These are phyloP conservation scores for Debaryomyces subglobosus DNA, from an alignment of 1,139 yeast genomes.

Conservation along the genomic window DNA sequence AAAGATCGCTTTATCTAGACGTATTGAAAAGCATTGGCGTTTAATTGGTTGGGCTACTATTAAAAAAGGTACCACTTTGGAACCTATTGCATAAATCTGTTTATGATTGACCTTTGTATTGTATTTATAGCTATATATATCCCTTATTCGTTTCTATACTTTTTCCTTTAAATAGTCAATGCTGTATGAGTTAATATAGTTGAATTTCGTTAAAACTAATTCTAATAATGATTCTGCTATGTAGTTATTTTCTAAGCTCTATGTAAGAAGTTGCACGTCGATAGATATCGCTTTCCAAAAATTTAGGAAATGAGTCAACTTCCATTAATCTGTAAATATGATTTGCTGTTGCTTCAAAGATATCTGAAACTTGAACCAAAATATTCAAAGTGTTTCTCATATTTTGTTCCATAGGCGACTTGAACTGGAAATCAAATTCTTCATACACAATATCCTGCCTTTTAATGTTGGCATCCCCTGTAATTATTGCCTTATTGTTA, in stretches of 20 bases:
- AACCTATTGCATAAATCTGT: constrained; percentile 52
- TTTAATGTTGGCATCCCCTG: constrained; percentile 7
- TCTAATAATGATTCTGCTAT: neutral
- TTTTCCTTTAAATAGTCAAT: constrained; percentile 3
- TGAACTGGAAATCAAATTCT: constrained; percentile 8
- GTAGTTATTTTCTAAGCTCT: constrained; percentile 9
- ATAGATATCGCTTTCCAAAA: constrained; percentile 42
- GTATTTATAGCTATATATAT: constrained; percentile 23
- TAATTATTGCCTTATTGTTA: neutral
- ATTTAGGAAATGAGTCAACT: constrained; percentile 74
- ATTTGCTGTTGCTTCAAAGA: constrained; percentile 45
- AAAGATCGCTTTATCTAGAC: constrained; percentile 97
- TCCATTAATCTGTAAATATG: constrained; percentile 66
- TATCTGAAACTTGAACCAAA: constrained; percentile 34
- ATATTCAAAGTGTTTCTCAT: constrained; percentile 30
- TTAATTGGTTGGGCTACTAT: constrained; percentile 99
- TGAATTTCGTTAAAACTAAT: neutral
- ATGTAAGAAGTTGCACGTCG: constrained; percentile 17
- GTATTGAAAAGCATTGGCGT: constrained; percentile 99
- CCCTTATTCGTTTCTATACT: constrained; percentile 4
- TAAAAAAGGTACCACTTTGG: constrained; percentile 89
- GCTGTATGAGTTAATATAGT: constrained; percentile 4
- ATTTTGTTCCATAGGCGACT: constrained; percentile 23
- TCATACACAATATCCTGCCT: constrained; percentile 8
- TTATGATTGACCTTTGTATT: constrained; percentile 12